phyloP scores from a whole-genome alignment of 2,329 filamentous ascomycete species.

The Cytospora piceae region DNA sequence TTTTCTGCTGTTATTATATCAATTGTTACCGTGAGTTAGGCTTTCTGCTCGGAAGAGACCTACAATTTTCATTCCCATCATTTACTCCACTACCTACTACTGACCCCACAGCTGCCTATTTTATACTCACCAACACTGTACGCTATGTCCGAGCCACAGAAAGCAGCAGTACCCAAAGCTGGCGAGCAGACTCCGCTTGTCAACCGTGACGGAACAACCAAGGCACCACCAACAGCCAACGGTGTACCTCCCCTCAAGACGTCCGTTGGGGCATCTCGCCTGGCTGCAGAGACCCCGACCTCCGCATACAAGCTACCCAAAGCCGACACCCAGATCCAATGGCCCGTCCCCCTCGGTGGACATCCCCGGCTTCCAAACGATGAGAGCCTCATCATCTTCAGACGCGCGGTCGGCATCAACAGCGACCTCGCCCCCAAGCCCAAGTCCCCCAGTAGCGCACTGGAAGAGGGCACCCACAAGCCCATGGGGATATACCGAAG shows the following conservation, averaged over 20 bases:
- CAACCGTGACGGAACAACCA: neutral
- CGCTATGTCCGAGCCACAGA: neutral
- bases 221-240: neutral
- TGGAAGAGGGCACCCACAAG: slow-evolving; percentile 42
- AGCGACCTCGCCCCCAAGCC: slow-evolving; percentile 44
- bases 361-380: slow-evolving; percentile 59
- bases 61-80: no score
- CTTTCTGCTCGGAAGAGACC: no score
- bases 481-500: slow-evolving; percentile 48
- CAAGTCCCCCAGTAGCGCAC: slow-evolving; percentile 33
- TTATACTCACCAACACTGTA: neutral
- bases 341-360: slow-evolving; percentile 46
- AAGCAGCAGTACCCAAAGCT: neutral
- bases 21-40: no score
- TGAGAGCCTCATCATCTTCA: slow-evolving; percentile 51
- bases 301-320: slow-evolving; percentile 31
- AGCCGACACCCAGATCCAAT: slow-evolving; percentile 39
- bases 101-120: neutral
- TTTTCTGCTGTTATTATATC: no score
- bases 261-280: neutral
- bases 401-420: slow-evolving; percentile 50
- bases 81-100: neutral
- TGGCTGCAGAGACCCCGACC: slow-evolving; percentile 9
- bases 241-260: neutral
- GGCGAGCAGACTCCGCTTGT: neutral